A percentile compares a stretch with the other conserved stretches of the same genome.
Evolutionary conservation across 768 basidiomycete genomes (phyloP).

Genomic region (Boletus edulis): DNA sequence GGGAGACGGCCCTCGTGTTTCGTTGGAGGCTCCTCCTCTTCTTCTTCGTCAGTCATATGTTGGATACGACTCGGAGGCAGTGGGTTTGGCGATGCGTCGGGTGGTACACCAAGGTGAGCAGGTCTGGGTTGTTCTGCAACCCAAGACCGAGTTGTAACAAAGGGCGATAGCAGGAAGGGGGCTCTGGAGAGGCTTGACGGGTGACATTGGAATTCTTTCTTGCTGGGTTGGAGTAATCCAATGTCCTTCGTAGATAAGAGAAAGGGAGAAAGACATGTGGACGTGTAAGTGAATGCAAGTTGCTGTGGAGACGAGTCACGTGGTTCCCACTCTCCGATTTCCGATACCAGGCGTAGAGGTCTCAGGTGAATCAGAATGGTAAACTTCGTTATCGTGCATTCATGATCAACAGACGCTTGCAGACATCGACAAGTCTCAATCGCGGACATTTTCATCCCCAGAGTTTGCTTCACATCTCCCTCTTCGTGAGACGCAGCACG

Average conservation of each 20-base stretch:
- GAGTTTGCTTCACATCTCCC: no score
- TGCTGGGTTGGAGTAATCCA: slow-evolving; percentile 24
- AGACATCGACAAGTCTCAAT: no score
- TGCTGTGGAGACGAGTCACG: slow-evolving; percentile 20
- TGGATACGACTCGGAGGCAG: slow-evolving; percentile 11
- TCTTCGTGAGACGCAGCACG: no score
- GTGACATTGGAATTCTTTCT: slow-evolving; percentile 23
- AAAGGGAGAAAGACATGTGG: slow-evolving; percentile 6
- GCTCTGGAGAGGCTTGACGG: slow-evolving; percentile 19
- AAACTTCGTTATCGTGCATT: no score
- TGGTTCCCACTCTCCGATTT: no score
- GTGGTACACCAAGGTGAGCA: slow-evolving; percentile 6
- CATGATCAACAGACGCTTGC: no score
- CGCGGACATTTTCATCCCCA: no score
- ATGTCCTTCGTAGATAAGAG: slow-evolving; percentile 22
- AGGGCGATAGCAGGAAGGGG: slow-evolving; percentile 25
- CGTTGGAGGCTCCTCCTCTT: slow-evolving; percentile 20
- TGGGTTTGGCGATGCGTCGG: slow-evolving; percentile 6
- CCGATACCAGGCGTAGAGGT: no score
- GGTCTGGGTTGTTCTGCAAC: slow-evolving; percentile 8
- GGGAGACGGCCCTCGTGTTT: slow-evolving; percentile 27
- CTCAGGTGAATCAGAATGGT: no score
- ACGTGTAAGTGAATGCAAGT: slow-evolving; percentile 30
- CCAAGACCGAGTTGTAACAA: slow-evolving; percentile 28
- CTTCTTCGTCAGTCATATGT: slow-evolving; percentile 14